Base-by-base conservation (phyloP, 1,139 yeast species). In the Yamadazyma dendronema region DNA sequence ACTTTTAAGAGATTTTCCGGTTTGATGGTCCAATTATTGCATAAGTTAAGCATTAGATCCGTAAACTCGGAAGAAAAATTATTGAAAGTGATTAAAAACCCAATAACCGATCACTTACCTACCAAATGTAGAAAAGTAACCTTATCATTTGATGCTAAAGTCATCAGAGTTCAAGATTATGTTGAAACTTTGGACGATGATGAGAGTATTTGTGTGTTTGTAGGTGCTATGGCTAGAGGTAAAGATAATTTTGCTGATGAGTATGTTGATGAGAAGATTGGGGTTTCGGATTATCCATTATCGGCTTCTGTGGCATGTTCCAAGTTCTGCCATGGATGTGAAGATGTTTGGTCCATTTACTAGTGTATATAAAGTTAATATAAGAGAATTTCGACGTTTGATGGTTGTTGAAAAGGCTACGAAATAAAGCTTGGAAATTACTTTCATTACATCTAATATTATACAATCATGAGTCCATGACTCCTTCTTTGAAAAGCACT, bases 201-300 rank as follows among this genome's bases (percentile, higher is more conserved):
- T 56, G 96, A 92, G 65, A 86, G 96, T 58, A 83, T 92, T 52
- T 92, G 98, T 73, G 97, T 92, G 21, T 92, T 92, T 62, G 97
- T 92, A 34, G 98, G 98, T 57, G 96, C 98, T 36, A 92, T 92
- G 97, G 98, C 98, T 19, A 81, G 97, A 64, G 98, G 98, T 56
- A 85, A 85, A 59, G 98, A 92, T 64, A 89, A 81, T 51, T 92
- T 92, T 64, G 98, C 98, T 26, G 98, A 92, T 61, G 97, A 90
- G 62, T 90, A 62, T 57, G 96, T 90, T 32, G 98, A 92, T 61
- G 98, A 92, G 62, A 92, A 92, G 59, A 85, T 92, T 47, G 97
- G 97, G 52, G 83, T 92, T 43, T 88, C 97, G 24, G 89, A 90
- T 56, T 92, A 90, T 61, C 96, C 98, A 36, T 76, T 92, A 47